Evolutionary conservation across 805 yeast species (phyloP), one percentile per base, ranked within the genome.

Genomic region (Hanseniaspora occidentalis): DNA sequence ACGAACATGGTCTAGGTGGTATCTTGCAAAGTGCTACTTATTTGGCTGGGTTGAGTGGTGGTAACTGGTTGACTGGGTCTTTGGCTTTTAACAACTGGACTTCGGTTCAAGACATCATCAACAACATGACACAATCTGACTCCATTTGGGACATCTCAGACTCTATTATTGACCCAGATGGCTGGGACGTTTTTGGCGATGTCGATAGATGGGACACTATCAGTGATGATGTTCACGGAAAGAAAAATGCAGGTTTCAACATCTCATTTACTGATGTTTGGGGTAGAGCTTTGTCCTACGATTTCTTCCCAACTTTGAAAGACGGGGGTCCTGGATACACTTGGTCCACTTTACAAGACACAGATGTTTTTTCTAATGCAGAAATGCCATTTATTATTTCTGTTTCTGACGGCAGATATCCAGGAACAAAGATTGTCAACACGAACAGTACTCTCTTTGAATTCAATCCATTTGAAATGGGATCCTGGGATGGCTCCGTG

Each of bases 401-500:
- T 50, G 78, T 71, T 46, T 72, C 77, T 11, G 75, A 75, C 51
- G 84, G 83, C 37, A 66, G 84, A 59, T 64, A 70, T n/a, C 84
- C 84, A 9, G 75, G 74, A 21, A 67, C 80, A 3, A 38, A 45
- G 4, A 67, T 80, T 37, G 62, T 81, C 38, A 67, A 71, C 44
- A 54, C 60, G 24, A 85, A 84, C 63, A 77, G 94, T 7, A 83
- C 95, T 1, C 70, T 68, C 39, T 73, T 77, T 46, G 75, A 77
- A 47, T 58, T 74, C 48, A 70, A 69, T 38, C 88, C 94, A 11
- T 78, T 64, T 50, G 83, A 79, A 54, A 60, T 85, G 52, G 96
- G 96, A 11, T 77, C 94, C 4, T 85, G 94, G 94, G 96, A 86
- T 54, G 81, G 84, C 11, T 65, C 79, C 1, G 60, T 83, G 41